phyloP scores from a whole-genome alignment of 306 rosid species.

The Pyrus pyrifolia region DNA sequence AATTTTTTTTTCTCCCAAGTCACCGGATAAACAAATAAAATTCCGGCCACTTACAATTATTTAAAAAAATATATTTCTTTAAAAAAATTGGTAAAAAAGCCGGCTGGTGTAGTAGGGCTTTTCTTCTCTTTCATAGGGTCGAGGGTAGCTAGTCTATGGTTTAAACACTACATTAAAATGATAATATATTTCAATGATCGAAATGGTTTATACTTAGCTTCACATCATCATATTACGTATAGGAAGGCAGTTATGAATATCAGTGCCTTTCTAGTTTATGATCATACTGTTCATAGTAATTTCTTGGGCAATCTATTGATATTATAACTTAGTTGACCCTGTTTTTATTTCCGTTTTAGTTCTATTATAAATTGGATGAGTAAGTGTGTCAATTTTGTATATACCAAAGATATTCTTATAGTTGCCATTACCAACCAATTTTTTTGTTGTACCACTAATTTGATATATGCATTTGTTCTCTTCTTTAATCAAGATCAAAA shows the following conservation, averaged over 20 bases:
- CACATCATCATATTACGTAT: background rate
- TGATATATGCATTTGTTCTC: conserved; percentile 21
- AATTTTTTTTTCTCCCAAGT: conserved; percentile 5
- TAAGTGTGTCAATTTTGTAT: background rate
- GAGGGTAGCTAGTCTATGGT: conserved; percentile 19
- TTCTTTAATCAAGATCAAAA: conserved; percentile 16
- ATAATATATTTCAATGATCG: background rate
- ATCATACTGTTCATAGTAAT: conserved; percentile 14
- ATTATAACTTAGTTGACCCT: conserved; percentile 3
- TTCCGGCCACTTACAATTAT: conserved; percentile 38
- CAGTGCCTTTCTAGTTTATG: background rate
- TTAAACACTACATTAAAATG: background rate
- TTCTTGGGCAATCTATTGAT: conserved; percentile 19
- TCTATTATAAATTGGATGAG: too few relatives aligned
- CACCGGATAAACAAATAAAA: conserved; percentile 28
- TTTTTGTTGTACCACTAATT: conserved; percentile 11
- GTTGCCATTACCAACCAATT: conserved; percentile 17
- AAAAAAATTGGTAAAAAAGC: conserved; percentile 20
- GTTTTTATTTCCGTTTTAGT: background rate
- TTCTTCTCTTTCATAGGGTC: conserved; percentile 7
- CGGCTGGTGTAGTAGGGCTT: conserved; percentile 43
- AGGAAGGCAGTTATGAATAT: background rate
- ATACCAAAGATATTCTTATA: background rate
- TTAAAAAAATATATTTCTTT: background rate
- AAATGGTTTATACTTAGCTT: too few relatives aligned